Evolutionary conservation across 2,329 filamentous ascomycete genomes (phyloP), one percentile per base, ranked within the genome.

Genomic region (Sphaerulina musiva): DNA sequence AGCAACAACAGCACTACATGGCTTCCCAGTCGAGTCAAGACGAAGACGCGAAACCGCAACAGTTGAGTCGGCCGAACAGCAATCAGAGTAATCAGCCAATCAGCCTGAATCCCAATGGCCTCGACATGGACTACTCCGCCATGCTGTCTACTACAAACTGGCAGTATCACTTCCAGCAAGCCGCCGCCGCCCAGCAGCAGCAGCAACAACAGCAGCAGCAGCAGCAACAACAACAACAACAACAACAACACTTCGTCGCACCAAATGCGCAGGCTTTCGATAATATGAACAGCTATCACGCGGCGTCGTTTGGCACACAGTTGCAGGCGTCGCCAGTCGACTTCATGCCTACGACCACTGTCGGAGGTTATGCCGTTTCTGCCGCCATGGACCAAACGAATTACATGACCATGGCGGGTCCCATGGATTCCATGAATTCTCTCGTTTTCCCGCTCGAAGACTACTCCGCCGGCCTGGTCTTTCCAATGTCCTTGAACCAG

Each of bases 381-480:
- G 67, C 73, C 56, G 68, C 69, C 48, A 73, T 76, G 68, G 68
- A 70, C 34, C 61, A 70, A 9, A 61, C 67, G 47, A 64, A 62
- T 46, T 74, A 73, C 64, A 70, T 71, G 65, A 68, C 69, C 61
- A 69, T 70, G 66, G 66, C 68, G 40, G 68, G 67, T 12, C 70
- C 73, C 31, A 73, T 76, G 70, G 70, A 73, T 41, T 69, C 72
- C 36, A 74, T 76, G 72, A 71, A 70, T 56, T 66, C 73, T 44
- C 67, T 73, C 36, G 66, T 68, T 6, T 69, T 69, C 47, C 73
- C 72, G 39, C 73, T 76, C 62, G 67, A 89, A 59, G 89, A 95
- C 66, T 87, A 95, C 64, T 83, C 87, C 62, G 78, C 81, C 54
- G 83, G 85, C 68, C 75, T 86, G 62, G 79, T 86, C 45, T 65